These are phyloP conservation scores for Trichoderma breve DNA, from an alignment of 2,329 filamentous ascomycete genomes.

Conservation along the genomic window DNA sequence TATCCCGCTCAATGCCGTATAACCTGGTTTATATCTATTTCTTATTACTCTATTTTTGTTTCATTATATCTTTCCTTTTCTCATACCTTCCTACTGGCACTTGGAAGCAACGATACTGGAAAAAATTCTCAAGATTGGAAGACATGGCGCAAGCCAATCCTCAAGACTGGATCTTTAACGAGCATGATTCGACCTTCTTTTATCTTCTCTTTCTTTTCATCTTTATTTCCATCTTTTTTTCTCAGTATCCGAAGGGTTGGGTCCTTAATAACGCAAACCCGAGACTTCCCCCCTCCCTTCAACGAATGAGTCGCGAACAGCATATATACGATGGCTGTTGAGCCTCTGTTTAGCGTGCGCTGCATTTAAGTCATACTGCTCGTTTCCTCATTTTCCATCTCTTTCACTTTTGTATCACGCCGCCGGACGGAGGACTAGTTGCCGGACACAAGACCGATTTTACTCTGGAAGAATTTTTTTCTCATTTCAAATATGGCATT, in stretches of 20 bases:
- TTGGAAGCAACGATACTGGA: neutral
- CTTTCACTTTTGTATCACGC: slow-evolving; percentile 6
- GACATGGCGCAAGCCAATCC: slow-evolving; percentile 20
- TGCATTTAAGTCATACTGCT: neutral
- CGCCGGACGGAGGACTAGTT: slow-evolving; percentile 31
- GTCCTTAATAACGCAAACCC: neutral
- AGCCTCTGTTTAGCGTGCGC: slow-evolving; percentile 3
- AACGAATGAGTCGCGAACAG: neutral
- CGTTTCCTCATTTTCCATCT: neutral
- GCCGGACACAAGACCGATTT: neutral
- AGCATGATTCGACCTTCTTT: neutral
- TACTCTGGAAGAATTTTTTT: neutral
- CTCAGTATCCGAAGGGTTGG: neutral
- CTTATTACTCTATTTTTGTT: neutral
- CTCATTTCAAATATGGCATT: neutral
- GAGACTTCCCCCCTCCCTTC: neutral
- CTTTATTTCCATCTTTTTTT: neutral
- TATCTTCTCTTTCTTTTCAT: neutral
- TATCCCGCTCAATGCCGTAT: neutral
- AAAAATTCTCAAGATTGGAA: slow-evolving; percentile 15
- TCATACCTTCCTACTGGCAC: neutral
- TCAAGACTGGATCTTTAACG: slow-evolving; percentile 15
- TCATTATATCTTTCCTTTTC: neutral
- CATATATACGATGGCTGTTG: neutral
- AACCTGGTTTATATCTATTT: neutral